Evolutionary conservation across 371 early-diverging fungal genomes (phyloP).

Genomic region (Mortierella sp.): DNA sequence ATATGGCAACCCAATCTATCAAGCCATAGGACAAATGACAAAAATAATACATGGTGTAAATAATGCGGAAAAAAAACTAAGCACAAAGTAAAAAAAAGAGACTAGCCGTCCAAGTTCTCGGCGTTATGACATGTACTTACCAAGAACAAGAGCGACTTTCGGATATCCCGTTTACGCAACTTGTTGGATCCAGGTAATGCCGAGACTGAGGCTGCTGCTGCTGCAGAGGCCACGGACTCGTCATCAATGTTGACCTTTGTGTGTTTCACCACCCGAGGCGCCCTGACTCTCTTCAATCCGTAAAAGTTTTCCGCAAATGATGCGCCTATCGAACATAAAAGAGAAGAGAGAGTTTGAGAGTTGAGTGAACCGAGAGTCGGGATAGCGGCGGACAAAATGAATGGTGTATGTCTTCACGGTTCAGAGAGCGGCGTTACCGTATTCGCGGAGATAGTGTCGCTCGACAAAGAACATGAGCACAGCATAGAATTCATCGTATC

Average conservation of each 20-base stretch:
- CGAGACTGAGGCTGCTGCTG: conserved; percentile 31
- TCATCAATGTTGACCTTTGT: conserved; percentile 40
- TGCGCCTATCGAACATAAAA: conserved; percentile 62
- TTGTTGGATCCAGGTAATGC: conserved; percentile 43
- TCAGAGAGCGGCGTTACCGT: too few relatives aligned
- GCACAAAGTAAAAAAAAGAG: too few relatives aligned
- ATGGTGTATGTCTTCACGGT: too few relatives aligned
- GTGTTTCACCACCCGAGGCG: conserved; percentile 28
- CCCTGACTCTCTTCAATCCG: conserved; percentile 77
- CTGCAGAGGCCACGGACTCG: conserved; percentile 39
- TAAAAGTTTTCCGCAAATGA: conserved; percentile 96
- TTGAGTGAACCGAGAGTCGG: too few relatives aligned
- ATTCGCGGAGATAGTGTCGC: conserved; percentile 84
- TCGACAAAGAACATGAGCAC: conserved; percentile 83
- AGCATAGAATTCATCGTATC: conserved; percentile 86
- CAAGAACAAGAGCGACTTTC: conserved; percentile 76
- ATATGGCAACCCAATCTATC: conserved; percentile 77
- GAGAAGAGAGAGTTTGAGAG: neutral
- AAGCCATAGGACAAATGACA: neutral
- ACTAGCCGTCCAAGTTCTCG: too few relatives aligned
- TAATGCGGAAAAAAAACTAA: too few relatives aligned
- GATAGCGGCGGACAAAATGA: too few relatives aligned
- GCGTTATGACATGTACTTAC: too few relatives aligned
- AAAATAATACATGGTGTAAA: neutral
- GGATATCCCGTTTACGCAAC: conserved; percentile 61